Percentiles rank a stretch among this genome's conserved stretches.
Evolutionary conservation across 306 rosid species (phyloP).

Genomic region (Corylus heterophylla): DNA sequence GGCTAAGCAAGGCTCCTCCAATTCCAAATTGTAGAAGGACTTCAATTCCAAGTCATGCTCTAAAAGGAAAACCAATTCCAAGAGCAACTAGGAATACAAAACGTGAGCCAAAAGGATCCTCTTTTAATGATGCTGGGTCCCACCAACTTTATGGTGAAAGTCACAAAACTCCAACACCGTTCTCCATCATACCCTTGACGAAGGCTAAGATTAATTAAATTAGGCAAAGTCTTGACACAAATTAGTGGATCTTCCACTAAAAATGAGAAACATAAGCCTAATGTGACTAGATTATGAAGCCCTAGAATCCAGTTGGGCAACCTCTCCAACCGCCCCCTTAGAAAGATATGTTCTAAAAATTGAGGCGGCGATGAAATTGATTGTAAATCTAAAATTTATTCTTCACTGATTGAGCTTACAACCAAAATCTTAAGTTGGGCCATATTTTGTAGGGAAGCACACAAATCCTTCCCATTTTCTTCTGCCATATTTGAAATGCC

Average conservation of each 20-base stretch:
- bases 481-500: neutral
- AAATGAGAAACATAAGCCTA: neutral
- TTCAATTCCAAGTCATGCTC: too few species aligned
- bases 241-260: constrained; percentile 7
- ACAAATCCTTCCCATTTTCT: neutral
- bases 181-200: constrained; percentile 18
- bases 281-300: constrained; percentile 4
- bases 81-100: too few species aligned
- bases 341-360: constrained; percentile 1
- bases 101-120: too few species aligned
- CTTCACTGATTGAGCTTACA: neutral
- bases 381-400: constrained; percentile 18
- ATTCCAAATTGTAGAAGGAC: too few species aligned
- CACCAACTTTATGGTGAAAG: too few species aligned
- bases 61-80: too few species aligned
- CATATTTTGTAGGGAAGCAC: constrained; percentile 6
- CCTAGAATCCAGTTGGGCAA: constrained; percentile 22
- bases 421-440: constrained; percentile 9
- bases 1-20: too few species aligned
- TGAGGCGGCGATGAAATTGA: neutral
- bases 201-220: neutral
- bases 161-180: too few species aligned
- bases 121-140: too few species aligned
- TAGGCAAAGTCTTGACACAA: neutral
- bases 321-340: constrained; percentile 10